phyloP scores from a whole-genome alignment of 192 early-diverging fungal species.

The Coemansia sp. region DNA sequence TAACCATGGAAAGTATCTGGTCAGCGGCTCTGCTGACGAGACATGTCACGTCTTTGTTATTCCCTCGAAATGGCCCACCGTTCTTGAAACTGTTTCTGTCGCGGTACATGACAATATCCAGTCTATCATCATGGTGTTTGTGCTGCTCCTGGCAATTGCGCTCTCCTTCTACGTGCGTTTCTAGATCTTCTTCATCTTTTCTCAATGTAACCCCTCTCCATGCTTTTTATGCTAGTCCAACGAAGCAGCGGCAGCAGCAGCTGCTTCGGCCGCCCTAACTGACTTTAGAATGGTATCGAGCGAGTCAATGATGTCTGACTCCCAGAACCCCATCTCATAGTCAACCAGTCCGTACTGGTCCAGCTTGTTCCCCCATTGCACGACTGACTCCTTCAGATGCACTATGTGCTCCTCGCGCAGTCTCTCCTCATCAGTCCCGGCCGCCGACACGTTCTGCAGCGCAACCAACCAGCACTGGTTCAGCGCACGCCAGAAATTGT shows the following conservation, averaged over 20 bases:
- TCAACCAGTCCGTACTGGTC: constrained; percentile 78
- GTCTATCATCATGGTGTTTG: constrained; percentile 25
- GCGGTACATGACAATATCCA: constrained; percentile 20
- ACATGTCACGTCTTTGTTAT: constrained; percentile 61
- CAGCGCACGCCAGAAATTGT: constrained; percentile 71
- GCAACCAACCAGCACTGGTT: constrained; percentile 79
- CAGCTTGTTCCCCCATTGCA: constrained; percentile 68
- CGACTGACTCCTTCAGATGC: constrained; percentile 60
- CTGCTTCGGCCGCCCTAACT: not conserved
- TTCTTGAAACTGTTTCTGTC: constrained; percentile 9
- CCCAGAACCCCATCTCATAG: constrained; percentile 84
- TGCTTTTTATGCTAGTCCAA: not conserved
- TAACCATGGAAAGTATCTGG: constrained; percentile 60
- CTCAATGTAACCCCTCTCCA: not conserved
- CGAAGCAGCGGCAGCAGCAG: not conserved
- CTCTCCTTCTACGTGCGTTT: constrained; percentile 14
- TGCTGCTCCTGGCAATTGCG: constrained; percentile 34
- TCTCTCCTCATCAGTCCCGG: constrained; percentile 55
- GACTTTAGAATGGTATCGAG: constrained; percentile 57
- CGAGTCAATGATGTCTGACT: constrained; percentile 69
- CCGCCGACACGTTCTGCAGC: constrained; percentile 57
- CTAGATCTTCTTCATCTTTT: constrained; percentile 10
- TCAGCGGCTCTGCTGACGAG: constrained; percentile 83
- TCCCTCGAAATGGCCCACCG: constrained; percentile 57
- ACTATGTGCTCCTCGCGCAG: constrained; percentile 60